Percentiles rank a stretch among this genome's conserved stretches.
Conservation (phyloP, 805 yeast genomes). For the Teunomyces barrocoloradensis region DNA sequence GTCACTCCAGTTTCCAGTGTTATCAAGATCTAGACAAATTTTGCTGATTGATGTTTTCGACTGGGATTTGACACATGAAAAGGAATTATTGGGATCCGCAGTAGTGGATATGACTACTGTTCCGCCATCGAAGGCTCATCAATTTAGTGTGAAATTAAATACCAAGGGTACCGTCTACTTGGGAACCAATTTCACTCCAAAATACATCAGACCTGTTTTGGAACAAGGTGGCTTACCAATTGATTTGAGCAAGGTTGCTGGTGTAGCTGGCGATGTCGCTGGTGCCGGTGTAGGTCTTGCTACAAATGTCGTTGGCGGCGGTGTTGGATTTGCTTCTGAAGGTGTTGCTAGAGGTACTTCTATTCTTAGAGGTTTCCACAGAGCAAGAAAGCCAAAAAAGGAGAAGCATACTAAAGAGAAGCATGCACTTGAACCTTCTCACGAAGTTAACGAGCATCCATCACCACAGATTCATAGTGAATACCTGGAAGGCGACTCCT, state of each 20-base stretch:
- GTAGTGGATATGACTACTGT: conserved; percentile 49
- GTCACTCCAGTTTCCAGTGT: conserved; percentile 52
- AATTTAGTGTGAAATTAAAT: conserved; percentile 49
- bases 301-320: conserved; percentile 23
- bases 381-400: conserved; percentile 16
- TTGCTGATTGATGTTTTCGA: conserved; percentile 56
- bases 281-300: conserved; percentile 15
- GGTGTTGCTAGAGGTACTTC: conserved; percentile 49
- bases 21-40: conserved; percentile 57
- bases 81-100: conserved; percentile 57
- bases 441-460: conserved; percentile 1
- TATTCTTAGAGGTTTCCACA: conserved; percentile 32
- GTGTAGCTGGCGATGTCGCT: conserved; percentile 17
- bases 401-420: background rate
- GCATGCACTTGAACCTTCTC: background rate
- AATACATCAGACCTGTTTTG: conserved; percentile 63
- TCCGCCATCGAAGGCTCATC: conserved; percentile 43
- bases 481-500: conserved; percentile 5
- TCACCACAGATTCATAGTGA: conserved; percentile 1
- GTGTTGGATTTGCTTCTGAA: conserved; percentile 42
- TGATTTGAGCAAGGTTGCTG: conserved; percentile 32
- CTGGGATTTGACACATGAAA: conserved; percentile 77
- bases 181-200: conserved; percentile 57
- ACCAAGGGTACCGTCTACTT: conserved; percentile 66
- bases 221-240: conserved; percentile 40